These are phyloP conservation scores for Jamesozyma spencerorum DNA, from an alignment of 805 yeast species.

Conservation along the genomic window DNA sequence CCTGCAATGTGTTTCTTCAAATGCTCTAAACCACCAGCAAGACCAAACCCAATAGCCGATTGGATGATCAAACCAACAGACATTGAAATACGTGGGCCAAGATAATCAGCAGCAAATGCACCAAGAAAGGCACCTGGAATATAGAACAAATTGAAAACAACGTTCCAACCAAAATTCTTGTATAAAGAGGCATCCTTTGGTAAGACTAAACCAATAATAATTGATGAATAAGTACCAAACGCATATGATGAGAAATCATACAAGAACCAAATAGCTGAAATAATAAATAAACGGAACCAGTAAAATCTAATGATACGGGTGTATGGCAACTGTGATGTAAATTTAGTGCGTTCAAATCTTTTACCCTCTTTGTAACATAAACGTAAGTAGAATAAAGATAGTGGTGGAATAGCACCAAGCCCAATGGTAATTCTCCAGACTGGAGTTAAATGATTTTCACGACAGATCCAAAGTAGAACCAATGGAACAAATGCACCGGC, in stretches of 20 bases:
- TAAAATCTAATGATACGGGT: slow-evolving; percentile 64
- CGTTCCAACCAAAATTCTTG: slow-evolving; percentile 85
- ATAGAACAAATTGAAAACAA: slow-evolving; percentile 78
- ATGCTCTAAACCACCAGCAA: slow-evolving; percentile 60
- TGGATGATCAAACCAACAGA: slow-evolving; percentile 61
- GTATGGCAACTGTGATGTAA: slow-evolving; percentile 61
- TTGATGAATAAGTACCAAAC: slow-evolving; percentile 74
- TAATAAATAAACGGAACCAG: slow-evolving; percentile 67
- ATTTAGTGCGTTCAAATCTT: slow-evolving; percentile 58
- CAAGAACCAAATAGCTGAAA: slow-evolving; percentile 79
- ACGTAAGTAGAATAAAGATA: slow-evolving; percentile 68
- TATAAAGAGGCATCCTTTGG: slow-evolving; percentile 52
- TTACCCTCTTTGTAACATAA: slow-evolving; percentile 65
- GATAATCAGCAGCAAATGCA: slow-evolving; percentile 71
- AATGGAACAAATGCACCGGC: slow-evolving; percentile 76
- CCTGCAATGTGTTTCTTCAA: slow-evolving; percentile 60
- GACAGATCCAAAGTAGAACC: slow-evolving; percentile 76
- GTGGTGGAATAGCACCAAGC: slow-evolving; percentile 82
- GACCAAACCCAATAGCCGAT: slow-evolving; percentile 69
- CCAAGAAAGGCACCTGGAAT: slow-evolving; percentile 86
- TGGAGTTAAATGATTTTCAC: slow-evolving; percentile 56
- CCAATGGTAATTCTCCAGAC: slow-evolving; percentile 92
- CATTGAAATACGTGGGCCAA: slow-evolving; percentile 84
- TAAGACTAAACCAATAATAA: slow-evolving; percentile 52
- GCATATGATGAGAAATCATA: slow-evolving; percentile 86